phyloP scores from a whole-genome alignment of 257 asterid genomes.

The Solanum neorickii region DNA sequence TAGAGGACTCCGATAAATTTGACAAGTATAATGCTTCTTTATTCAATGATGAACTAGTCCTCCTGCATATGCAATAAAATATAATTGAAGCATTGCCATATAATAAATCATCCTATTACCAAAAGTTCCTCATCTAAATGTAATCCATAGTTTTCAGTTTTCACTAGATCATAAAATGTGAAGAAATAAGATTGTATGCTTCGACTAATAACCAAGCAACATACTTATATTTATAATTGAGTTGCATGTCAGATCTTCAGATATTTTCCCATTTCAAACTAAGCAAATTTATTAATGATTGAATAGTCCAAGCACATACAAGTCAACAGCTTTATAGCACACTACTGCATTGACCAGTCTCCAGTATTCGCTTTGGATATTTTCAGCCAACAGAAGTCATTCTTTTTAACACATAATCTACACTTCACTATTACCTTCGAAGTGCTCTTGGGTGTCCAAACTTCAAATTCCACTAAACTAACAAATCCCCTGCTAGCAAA shows the following conservation, averaged over 20 bases:
- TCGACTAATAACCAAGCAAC: neutral
- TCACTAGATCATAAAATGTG: neutral
- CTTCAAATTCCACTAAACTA: neutral
- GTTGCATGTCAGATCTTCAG: neutral
- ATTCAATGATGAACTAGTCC: conserved; percentile 11
- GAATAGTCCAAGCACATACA: neutral
- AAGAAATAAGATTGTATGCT: neutral
- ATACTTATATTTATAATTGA: neutral
- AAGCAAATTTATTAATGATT: neutral
- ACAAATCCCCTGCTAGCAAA: neutral
- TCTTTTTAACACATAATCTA: neutral
- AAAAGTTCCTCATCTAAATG: neutral
- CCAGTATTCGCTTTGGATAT: neutral
- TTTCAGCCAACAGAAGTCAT: neutral
- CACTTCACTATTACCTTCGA: neutral
- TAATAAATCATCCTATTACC: neutral
- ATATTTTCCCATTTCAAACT: neutral
- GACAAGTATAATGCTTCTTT: conserved; percentile 18
- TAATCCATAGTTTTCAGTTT: neutral
- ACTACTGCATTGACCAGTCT: neutral
- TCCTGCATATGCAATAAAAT: conserved; percentile 13
- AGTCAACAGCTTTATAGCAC: neutral
- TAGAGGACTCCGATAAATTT: conserved; percentile 16
- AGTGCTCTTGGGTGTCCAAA: neutral
- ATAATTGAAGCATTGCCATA: neutral